Base-by-base conservation (phyloP, 495 filamentous ascomycete species). In the Pseudotulostoma volvatum region DNA sequence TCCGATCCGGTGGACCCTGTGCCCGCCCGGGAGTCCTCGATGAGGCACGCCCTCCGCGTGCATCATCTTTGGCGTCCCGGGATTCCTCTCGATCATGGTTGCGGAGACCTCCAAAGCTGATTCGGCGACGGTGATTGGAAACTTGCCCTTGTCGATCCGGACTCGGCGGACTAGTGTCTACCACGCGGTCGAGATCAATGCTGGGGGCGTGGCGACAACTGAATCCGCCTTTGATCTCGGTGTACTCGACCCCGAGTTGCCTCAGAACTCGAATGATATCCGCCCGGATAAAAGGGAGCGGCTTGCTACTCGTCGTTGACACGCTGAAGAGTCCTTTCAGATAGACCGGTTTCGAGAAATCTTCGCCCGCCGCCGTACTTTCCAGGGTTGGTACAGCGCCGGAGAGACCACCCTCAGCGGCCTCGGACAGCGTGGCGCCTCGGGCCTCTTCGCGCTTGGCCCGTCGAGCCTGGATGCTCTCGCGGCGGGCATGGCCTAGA, bases 261-360 rank as follows among this genome's bases (percentile, higher is more conserved):
- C 74, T 79, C 15, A 99, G 59, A 9, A 95, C 90, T 19, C 87
- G 74, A 52, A 93, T 90, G 51, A 99, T 88, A 52, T 99, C 90
- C 11, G 73, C 66, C 31, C 88, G 76, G 44, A 97, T 97, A 43
- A 81, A 69, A 2, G 73, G 53, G 15, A 96, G 67, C 1, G 92
- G 84, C 46, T 86, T 90, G 49, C 79, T 92, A 46, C 86, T 94
- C 2, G 90, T 99, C 0, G 90, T 99, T 3, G 83, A 86, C 23
- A 96, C 90, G 52, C 87, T 95, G 65, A 99, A 99, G 17, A 99
- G 74, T 16, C 90, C 90, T 56, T 99, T 99, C 18, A 99, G 73
- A 52, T 79, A 99, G 18, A 96, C 90, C 1, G 92, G 92, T 51
- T 93, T 96, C 68, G 48, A 81, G 59, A 60, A 63, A 38, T 63